Evolutionary conservation across 352 stramenopile species (phyloP).

Genomic region (Phytophthora citricola): DNA sequence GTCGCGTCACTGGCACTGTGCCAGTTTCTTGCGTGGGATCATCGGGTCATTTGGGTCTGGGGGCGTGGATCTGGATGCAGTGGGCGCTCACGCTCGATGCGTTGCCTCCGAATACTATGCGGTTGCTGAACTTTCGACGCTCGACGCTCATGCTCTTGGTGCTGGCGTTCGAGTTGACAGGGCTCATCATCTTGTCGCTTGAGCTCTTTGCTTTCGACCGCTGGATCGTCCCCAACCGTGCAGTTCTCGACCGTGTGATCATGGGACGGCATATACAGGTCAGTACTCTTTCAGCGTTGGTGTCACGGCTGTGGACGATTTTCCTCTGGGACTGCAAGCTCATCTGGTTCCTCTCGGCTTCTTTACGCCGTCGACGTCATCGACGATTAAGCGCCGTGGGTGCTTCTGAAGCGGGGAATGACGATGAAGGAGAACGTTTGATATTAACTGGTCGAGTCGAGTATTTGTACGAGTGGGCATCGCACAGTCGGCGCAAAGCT

Average conservation of each 20-base stretch:
- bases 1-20: constrained; percentile 23
- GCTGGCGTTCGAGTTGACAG: constrained; percentile 17
- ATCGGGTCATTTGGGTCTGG: constrained; percentile 20
- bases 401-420: constrained; percentile 1
- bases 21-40: constrained; percentile 31
- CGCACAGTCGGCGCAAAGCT: neutral
- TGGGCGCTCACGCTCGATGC: constrained; percentile 44
- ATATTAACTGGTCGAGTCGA: constrained; percentile 33
- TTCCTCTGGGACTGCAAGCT: constrained; percentile 37
- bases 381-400: constrained; percentile 9
- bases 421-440: constrained; percentile 32
- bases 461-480: constrained; percentile 35
- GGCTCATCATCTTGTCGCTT: constrained; percentile 31
- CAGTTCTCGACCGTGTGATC: constrained; percentile 17
- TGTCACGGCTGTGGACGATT: constrained; percentile 30
- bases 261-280: constrained; percentile 14
- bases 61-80: constrained; percentile 41
- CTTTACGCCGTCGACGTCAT: constrained; percentile 15
- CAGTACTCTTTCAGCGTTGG: constrained; percentile 23
- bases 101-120: constrained; percentile 25
- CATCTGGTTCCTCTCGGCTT: constrained; percentile 29
- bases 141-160: constrained; percentile 23
- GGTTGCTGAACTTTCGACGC: constrained; percentile 31
- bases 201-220: constrained; percentile 35
- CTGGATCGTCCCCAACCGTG: constrained; percentile 15